Evolutionary conservation across 2,329 filamentous ascomycete genomes (phyloP).

Genomic region (Aspergillus chevalieri): DNA sequence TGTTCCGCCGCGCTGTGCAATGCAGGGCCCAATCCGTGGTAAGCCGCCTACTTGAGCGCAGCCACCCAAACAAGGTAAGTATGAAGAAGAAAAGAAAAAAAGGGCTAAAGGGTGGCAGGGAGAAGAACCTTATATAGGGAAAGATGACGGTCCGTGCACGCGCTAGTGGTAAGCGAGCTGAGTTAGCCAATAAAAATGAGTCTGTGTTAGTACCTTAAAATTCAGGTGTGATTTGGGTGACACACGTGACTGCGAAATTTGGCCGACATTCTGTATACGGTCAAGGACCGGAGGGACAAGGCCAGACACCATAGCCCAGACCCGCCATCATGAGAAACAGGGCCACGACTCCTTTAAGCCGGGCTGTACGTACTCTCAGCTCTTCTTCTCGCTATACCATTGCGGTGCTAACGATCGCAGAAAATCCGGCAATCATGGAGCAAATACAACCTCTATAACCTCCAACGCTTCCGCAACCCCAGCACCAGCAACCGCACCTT

Average conservation of each 20-base stretch:
- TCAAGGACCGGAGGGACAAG: constrained; percentile 4
- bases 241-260: constrained; percentile 10
- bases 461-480: constrained; percentile 52
- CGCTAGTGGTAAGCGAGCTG: constrained; percentile 29
- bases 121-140: constrained; percentile 25
- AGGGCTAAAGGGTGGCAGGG: constrained; percentile 14
- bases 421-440: constrained; percentile 95
- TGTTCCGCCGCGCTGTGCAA: constrained; percentile 53
- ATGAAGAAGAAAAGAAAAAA: constrained; percentile 42
- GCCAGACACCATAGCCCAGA: constrained; percentile 5
- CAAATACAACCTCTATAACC: constrained; percentile 93
- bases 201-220: constrained; percentile 5
- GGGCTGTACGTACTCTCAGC: constrained; percentile 26
- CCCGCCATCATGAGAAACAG: constrained; percentile 40
- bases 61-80: constrained; percentile 48
- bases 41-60: constrained; percentile 42
- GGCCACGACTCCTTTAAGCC: constrained; percentile 36
- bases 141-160: not conserved
- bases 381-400: not conserved
- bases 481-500: constrained; percentile 56
- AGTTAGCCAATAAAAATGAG: constrained; percentile 8
- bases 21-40: constrained; percentile 48
- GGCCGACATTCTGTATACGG: constrained; percentile 12
- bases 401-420: constrained; percentile 42
- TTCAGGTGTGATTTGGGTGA: constrained; percentile 5